Conservation (phyloP, 805 yeast species). For the Wickerhamomyces tratensis region DNA sequence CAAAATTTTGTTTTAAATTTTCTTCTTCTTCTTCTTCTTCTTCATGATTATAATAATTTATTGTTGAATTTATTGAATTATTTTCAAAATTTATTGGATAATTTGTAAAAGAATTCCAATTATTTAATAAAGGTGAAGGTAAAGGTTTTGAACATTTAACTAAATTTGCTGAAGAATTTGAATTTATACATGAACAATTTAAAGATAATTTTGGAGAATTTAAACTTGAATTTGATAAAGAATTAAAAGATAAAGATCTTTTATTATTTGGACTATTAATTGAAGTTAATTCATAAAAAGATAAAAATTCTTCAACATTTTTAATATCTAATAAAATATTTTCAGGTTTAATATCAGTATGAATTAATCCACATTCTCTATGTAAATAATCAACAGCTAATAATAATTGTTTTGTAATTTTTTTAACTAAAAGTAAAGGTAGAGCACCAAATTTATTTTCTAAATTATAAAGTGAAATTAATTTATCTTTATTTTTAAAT, state of each 20-base stretch:
- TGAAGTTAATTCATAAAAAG: conserved; percentile 5
- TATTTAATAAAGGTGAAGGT: conserved; percentile 26
- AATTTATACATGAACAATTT: neutral
- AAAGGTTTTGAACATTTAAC: conserved; percentile 38
- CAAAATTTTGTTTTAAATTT: too few relatives aligned
- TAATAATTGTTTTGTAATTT: conserved; percentile 45
- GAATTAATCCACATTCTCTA: conserved; percentile 54
- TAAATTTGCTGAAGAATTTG: conserved; percentile 16
- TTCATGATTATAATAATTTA: neutral
- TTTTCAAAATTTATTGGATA: too few relatives aligned
- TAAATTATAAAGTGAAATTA: conserved; percentile 19
- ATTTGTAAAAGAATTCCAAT: neutral
- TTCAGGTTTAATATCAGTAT: conserved; percentile 72
- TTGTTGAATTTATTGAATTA: neutral
- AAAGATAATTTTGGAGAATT: neutral
- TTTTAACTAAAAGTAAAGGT: conserved; percentile 44
- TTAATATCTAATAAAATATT: conserved; percentile 48
- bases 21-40: neutral
- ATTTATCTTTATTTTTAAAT: conserved; percentile 14
- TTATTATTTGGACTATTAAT: neutral
- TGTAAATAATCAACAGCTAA: conserved; percentile 50
- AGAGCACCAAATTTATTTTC: conserved; percentile 40
- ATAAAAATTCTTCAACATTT: conserved; percentile 37
- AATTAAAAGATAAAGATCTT: neutral
- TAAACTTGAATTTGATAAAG: conserved; percentile 3